phyloP scores from a whole-genome alignment of 2,329 filamentous ascomycete species.

The Stenocarpella maydis region DNA sequence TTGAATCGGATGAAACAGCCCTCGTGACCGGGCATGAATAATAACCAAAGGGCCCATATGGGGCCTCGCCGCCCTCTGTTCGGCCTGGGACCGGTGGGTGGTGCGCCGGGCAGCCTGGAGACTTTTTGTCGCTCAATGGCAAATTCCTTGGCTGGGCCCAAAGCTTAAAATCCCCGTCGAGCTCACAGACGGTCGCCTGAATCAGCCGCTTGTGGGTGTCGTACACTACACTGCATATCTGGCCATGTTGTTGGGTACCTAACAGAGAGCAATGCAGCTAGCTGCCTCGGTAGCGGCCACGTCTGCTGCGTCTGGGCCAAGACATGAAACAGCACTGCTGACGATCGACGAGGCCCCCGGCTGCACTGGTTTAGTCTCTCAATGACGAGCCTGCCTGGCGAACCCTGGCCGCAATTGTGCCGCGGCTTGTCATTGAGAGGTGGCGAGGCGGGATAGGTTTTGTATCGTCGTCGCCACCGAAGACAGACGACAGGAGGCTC shows the following conservation, averaged over 20 bases:
- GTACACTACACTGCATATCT: conserved; percentile 13
- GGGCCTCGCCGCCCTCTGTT: conserved; percentile 9
- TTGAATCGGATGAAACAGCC: conserved; percentile 27
- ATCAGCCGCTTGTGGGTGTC: conserved; percentile 18
- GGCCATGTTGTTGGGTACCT: conserved; percentile 20
- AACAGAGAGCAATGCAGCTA: conserved; percentile 5
- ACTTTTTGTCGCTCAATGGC: background rate
- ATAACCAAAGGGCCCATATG: conserved; percentile 19
- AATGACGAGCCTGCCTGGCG: too few relatives aligned
- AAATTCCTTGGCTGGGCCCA: conserved; percentile 5
- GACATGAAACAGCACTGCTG: conserved; percentile 24
- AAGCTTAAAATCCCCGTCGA: conserved; percentile 18
- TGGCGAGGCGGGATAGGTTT: background rate
- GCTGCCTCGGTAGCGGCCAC: conserved; percentile 22
- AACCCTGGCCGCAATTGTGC: background rate
- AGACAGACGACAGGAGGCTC: conserved; percentile 3
- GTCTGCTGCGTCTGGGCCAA: conserved; percentile 9
- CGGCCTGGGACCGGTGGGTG: conserved; percentile 11
- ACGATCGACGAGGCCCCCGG: conserved; percentile 8
- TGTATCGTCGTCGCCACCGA: background rate
- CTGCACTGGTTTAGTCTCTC: background rate
- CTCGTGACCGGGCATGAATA: conserved; percentile 17
- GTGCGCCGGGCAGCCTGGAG: background rate
- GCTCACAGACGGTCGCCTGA: conserved; percentile 26
- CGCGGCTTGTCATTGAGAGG: background rate